A percentile compares a stretch with the other conserved stretches of the same genome.
phyloP scores from a whole-genome alignment of 371 early-diverging fungal genomes.

The Smittium culicis region DNA sequence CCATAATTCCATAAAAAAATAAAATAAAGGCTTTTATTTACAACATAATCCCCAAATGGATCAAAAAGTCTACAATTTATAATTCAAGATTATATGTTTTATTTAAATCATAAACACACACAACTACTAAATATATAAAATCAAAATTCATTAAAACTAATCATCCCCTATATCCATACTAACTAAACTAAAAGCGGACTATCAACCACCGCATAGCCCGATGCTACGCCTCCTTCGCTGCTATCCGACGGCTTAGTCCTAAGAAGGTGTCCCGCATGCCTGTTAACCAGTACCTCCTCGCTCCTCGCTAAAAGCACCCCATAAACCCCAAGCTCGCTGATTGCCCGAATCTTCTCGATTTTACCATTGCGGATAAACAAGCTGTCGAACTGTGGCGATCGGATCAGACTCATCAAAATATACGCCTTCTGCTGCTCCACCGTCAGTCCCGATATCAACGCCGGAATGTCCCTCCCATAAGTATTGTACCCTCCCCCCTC shows the following conservation, averaged over 20 bases:
- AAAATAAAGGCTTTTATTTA: too few species aligned
- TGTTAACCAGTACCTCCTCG: constrained; percentile 51
- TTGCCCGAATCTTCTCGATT: constrained; percentile 30
- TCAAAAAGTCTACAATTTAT: too few species aligned
- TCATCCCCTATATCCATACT: too few species aligned
- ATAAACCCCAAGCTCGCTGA: constrained; percentile 87
- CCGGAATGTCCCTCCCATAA: constrained; percentile 73
- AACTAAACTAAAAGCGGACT: constrained; percentile 53
- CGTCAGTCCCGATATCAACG: constrained; percentile 37
- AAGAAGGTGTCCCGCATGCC: constrained; percentile 75
- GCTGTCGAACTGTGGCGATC: constrained; percentile 57
- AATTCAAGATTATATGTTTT: too few species aligned
- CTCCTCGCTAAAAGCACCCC: constrained; percentile 65
- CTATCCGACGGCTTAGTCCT: constrained; percentile 74
- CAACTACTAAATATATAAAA: too few species aligned
- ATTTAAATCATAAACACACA: too few species aligned
- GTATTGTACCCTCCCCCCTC: constrained; percentile 96
- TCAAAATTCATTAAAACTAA: too few species aligned
- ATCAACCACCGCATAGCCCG: constrained; percentile 95
- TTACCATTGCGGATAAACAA: constrained; percentile 69
- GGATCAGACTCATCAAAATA: constrained; percentile 84
- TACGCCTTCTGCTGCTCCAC: constrained; percentile 59
- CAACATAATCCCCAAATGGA: neutral
- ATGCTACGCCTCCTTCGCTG: constrained; percentile 93
- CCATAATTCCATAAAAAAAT: too few species aligned